These are phyloP conservation scores for Tylopilus subfusipes DNA, from an alignment of 768 basidiomycete genomes.

Conservation along the genomic window DNA sequence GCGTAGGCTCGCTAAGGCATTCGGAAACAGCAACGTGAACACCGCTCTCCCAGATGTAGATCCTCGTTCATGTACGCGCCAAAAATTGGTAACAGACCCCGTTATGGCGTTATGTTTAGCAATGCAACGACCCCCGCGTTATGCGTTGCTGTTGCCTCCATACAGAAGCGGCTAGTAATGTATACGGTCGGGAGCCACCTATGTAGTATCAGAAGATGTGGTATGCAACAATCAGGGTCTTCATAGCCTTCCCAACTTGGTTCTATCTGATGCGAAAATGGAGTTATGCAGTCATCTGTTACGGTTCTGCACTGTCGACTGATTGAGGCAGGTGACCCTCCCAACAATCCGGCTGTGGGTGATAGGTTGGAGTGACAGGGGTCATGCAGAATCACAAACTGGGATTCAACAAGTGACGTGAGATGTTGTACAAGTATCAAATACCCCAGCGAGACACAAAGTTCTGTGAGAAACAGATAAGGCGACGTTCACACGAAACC, in stretches of 20 bases:
- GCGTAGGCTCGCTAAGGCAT: no score
- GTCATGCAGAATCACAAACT: not conserved
- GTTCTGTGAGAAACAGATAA: conserved; percentile 16
- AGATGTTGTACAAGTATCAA: conserved; percentile 8
- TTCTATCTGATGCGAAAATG: not conserved
- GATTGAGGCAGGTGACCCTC: not conserved
- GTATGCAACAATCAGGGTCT: not conserved
- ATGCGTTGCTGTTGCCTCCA: no score
- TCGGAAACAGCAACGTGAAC: no score
- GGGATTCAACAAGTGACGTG: not conserved
- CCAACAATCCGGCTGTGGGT: not conserved
- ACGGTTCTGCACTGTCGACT: not conserved
- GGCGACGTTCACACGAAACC: not conserved
- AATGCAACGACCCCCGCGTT: no score
- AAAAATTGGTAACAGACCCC: no score
- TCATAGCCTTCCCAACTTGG: not conserved
- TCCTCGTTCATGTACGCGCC: no score
- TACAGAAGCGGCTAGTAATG: no score
- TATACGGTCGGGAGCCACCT: no score
- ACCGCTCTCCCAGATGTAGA: no score
- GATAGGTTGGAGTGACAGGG: not conserved
- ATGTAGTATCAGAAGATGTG: no score
- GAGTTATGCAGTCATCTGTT: not conserved
- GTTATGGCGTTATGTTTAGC: no score
- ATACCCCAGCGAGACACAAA: conserved; percentile 30